Evolutionary conservation across 768 basidiomycete genomes (phyloP).

Genomic region (Panaeolus cyanescens): DNA sequence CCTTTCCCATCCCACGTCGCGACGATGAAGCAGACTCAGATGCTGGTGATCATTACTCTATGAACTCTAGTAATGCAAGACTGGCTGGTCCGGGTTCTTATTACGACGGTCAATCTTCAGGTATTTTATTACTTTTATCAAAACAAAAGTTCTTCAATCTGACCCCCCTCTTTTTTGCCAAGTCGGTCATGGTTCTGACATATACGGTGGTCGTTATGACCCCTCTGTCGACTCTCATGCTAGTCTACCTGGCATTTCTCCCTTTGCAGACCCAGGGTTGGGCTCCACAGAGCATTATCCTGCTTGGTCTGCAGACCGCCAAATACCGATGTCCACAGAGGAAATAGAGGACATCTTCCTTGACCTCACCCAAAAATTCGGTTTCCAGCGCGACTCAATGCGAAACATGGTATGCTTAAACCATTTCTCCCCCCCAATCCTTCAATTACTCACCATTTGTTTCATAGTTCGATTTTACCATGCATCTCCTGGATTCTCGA

Average conservation of each 20-base stretch:
- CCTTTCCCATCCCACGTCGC: constrained; percentile 34
- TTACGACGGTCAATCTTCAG: constrained; percentile 35
- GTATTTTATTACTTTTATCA: constrained; percentile 11
- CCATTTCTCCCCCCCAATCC: constrained; percentile 4
- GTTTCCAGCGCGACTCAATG: constrained; percentile 96
- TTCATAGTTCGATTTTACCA: constrained; percentile 89
- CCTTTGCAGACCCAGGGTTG: constrained; percentile 57
- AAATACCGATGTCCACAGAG: constrained; percentile 95
- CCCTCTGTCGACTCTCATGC: constrained; percentile 64
- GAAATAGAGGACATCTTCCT: constrained; percentile 99
- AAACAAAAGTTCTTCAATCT: too few relatives aligned
- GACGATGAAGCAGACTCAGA: constrained; percentile 54
- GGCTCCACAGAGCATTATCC: constrained; percentile 77
- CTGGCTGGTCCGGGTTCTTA: constrained; percentile 48
- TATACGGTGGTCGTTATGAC: constrained; percentile 47
- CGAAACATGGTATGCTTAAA: constrained; percentile 86
- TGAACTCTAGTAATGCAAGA: constrained; percentile 56
- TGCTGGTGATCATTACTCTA: constrained; percentile 52
- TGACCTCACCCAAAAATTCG: constrained; percentile 98
- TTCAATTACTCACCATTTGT: constrained; percentile 5
- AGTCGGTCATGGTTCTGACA: constrained; percentile 31
- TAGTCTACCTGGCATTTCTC: constrained; percentile 58
- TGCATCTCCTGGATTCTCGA: constrained; percentile 96
- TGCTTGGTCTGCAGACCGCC: constrained; percentile 91
- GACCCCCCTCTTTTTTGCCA: background rate